Base-by-base conservation (phyloP, 208 protist genomes). In the Trypanosoma avium region DNA sequence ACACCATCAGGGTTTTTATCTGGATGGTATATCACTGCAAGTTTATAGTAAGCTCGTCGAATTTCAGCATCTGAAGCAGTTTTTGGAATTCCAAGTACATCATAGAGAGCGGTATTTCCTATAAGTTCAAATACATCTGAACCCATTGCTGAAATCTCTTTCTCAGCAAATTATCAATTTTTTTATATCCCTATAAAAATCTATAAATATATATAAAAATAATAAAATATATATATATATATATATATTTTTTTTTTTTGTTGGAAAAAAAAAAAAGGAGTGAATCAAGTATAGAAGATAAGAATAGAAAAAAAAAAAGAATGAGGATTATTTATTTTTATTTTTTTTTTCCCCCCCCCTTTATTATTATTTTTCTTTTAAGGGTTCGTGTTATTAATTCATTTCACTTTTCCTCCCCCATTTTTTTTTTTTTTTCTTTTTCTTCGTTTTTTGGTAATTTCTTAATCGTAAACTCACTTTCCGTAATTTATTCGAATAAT, bases 11-110 rank as follows among this genome's bases (percentile, higher is more conserved):
- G 82, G 54, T 97, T 95, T 63, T 95, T 95, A 53, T 97, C 92
- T 0, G 92, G 92, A 75, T 97, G 92, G 58, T 94, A 96, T 43
- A 92, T 10, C 21, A 97, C 78, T 2, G 90, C 89, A 9, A 93
- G 68, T 52, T 84, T 86, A 61, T 89, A 85, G 67, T 97, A 97
- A 8, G 90, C 88, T 53, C 78, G 77, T 10, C 84, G 82, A 43
- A 97, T 94, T 33, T 96, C 84, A 27, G 78, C 71, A 24, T 92
- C 84, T 0, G 75, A 70, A 13, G 86, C 83, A 12, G 46, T 71
- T 29, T 67, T 77, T 7, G 77, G 38, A 3, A 95, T 74, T 1
- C 83, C 86, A 15, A 95, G 82, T 17, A 90, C 89, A 59, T 90
- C 79, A 57, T 95, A 95, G 27, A 95, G 78, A 19, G 80, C 78